phyloP scores from a whole-genome alignment of 106 monocot species.

The Chionographis japonica region DNA sequence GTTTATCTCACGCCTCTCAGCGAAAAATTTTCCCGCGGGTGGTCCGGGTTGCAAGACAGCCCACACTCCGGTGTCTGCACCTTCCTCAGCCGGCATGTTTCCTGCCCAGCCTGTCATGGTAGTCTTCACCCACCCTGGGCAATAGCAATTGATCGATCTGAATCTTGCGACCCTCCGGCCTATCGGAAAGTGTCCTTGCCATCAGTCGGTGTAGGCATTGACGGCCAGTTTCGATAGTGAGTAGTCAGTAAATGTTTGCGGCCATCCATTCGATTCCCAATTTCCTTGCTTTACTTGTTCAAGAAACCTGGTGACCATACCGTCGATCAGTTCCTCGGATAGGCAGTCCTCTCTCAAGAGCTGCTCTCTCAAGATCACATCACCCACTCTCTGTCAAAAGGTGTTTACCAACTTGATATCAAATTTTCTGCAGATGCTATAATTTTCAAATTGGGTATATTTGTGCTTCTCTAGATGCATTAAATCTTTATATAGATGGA shows the following conservation, averaged over 20 bases:
- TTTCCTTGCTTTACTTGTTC: constrained; percentile 52
- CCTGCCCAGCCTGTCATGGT: constrained; percentile 89
- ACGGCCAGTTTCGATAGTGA: constrained; percentile 85
- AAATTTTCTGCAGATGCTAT: not conserved
- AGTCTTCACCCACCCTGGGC: constrained; percentile 97
- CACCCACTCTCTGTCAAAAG: constrained; percentile 61
- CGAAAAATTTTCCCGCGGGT: constrained; percentile 66
- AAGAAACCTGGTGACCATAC: constrained; percentile 57
- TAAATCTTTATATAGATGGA: too few species aligned
- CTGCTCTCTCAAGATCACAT: constrained; percentile 53
- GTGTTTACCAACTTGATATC: not conserved
- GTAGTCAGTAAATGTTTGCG: constrained; percentile 83
- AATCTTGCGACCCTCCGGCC: constrained; percentile 58
- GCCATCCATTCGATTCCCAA: constrained; percentile 62
- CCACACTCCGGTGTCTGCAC: constrained; percentile 87
- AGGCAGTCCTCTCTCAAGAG: constrained; percentile 49
- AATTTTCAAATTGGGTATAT: too few species aligned
- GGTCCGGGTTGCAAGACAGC: constrained; percentile 30
- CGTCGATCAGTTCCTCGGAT: constrained; percentile 69
- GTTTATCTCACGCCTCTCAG: constrained; percentile 77
- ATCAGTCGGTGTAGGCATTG: constrained; percentile 73
- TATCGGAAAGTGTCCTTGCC: constrained; percentile 36
- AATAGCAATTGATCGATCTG: constrained; percentile 73
- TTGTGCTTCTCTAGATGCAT: too few species aligned
- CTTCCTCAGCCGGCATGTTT: constrained; percentile 68